Base-by-base conservation (phyloP, 176 grass and related monocot species). In the Oryza glumipatula region DNA sequence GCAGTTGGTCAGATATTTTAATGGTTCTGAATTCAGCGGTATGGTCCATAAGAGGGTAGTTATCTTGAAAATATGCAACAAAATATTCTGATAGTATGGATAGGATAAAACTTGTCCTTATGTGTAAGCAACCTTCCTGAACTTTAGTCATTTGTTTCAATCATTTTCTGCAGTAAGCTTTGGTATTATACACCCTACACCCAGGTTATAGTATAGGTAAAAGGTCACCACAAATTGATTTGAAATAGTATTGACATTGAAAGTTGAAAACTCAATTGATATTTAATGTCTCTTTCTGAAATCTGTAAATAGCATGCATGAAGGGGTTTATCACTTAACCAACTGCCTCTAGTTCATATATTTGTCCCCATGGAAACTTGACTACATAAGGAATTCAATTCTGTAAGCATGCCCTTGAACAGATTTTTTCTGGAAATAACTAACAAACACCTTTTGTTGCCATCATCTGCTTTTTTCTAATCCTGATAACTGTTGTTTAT, bases 1-100 rank as follows among this genome's bases (percentile, higher is more conserved):
- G 85, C 43, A 90, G 75, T 85, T 98, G 93, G 93, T 58, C 64
- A n/a, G 64, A 49, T 85, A 76, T 93, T 85, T 83, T 95, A 73
- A 98, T 79, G 71, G 70, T 74, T 84, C 77, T 95, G 72, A 93
- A 98, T 87, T 86, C 89, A 81, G 87, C 79, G 91, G 95, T 98
- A 93, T 76, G 78, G 81, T 16, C 33, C 63, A 36, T n/a, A 69
- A 80, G 51, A 84, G 65, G 32, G 15, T 84, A 72, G 26, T 64
- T 77, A 88, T 79, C 44, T 81, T 71, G 19, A 72, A 89, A 65
- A 66, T 38, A 63, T 8, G 33, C 45, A 77, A 35, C 16, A 72
- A 61, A 79, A 72, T 70, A 75, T n/a, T 85, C 69, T 76, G 28
- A 16, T 81, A 39, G 28, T 24, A 67, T 72, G 38, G 26, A 64